Evolutionary conservation across 768 basidiomycete species (phyloP), one percentile per base, ranked within the genome.

Genomic region (Tylopilus vinaceipallidus): DNA sequence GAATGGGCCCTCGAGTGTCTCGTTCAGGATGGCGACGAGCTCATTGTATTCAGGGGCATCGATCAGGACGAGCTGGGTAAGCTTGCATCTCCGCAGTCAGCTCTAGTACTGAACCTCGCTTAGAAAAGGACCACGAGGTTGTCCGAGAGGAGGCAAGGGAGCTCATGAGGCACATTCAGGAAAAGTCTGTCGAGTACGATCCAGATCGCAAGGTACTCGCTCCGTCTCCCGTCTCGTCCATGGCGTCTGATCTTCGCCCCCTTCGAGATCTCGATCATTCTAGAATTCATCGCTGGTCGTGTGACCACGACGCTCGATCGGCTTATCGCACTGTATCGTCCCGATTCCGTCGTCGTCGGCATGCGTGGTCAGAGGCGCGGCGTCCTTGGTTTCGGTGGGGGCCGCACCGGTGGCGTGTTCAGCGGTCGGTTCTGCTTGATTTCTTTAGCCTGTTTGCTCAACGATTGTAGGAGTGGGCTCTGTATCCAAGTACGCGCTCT

Each of bases 261-360:
- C 30, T 20, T 34, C 22, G 35, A 91, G 85, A 77, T 98, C 23
- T 93, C 89, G 0, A 78, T 99, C 43, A 86, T 97, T 43, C 83
- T 98, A 35, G 95, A 98, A 72, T 94, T 88, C 64, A 89, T 98
- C 42, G 91, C 94, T 0, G 97, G 95, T 27, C 86, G 84, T 48
- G 82, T 95, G 6, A 91, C 92, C 1, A 83, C 88, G 43, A 91
- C 90, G 10, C 84, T 98, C 46, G 91, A 98, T 62, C 86, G 95
- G 44, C 81, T 95, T 52, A 94, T 95, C 55, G 89, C 91, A 0
- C 79, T 97, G 7, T 94, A 95, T 61, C 86, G 89, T 30, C 92
- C 92, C 5, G 93, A 95, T 66, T 87, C 90, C 0, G 78, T 99
- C 45, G 86, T 99, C 13, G 95, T 98, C 24, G 95, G 97, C 17